Evolutionary conservation across 1,139 yeast species (phyloP), one percentile per base, ranked within the genome.

Genomic region (Zygotorulaspora mrakii): DNA sequence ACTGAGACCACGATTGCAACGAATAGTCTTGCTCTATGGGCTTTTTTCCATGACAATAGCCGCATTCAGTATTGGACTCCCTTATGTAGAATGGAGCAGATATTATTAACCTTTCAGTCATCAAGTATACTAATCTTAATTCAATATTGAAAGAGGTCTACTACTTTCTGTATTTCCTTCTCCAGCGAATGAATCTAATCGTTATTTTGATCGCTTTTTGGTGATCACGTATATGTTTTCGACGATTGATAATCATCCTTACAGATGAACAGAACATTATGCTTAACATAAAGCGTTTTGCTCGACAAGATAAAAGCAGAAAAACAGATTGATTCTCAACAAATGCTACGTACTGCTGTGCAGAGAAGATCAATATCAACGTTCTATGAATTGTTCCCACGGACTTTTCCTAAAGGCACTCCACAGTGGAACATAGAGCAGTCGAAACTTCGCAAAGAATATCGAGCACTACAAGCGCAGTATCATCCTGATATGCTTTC

Each of bases 401-500:
- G 73, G 53, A 77, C 85, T 0, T 81, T 86, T 48, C 85, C 88
- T 0, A 43, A 69, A 1, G 82, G 83, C 0, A 77, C 81, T 2
- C 91, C 94, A 0, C 62, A 75, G 17, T 89, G 88, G 65, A 54
- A 62, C 5, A 64, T 87, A 10, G 78, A 85, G 50, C 57, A 68
- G 8, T 67, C 70, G 40, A 56, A 64, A 9, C 69, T 91, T 38
- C 73, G 94, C 38, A 72, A 77, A 43, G 98, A 91, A 57, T 89
- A 79, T 58, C 68, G 95, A 34, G 55, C 58, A 7, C 66, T 88
- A 26, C 97, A 91, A 59, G 75, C 84, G 27, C 68, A 72, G 46
- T 73, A 76, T 37, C 98, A 89, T 57, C 98, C 98, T 0, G 98
- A 89, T 59, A 68, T 74, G 25, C 57, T 68, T 37, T 65, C 64